Evolutionary conservation across 208 protist genomes (phyloP), one percentile per base, ranked within the genome.

Genomic region (Leishmania mexicana): DNA sequence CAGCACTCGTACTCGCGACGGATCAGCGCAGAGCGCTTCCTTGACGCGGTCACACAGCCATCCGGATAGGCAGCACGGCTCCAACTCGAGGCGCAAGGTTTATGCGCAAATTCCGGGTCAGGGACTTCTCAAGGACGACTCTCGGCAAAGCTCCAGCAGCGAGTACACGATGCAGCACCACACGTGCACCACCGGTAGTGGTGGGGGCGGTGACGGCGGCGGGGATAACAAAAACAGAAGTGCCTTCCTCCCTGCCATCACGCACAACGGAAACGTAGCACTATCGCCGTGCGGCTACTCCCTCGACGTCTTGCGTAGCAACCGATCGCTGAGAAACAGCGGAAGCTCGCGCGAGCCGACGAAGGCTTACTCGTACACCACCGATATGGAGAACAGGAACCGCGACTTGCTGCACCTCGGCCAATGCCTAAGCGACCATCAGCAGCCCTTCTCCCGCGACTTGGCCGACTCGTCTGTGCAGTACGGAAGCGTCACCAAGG

Each of bases 191-290:
- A 1, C 15, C 24, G n/a, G 47, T 8, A 53, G 4, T 49, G 53
- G 62, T 45, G 54, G 60, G n/a, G 38, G 40, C 28, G 45, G 42
- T 58, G 76, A 60, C 13, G 40, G 40, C 40, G 57, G 47, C 40
- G 21, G 28, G 40, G 72, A 78, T 11, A 78, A 7, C 28, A 83
- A 78, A 60, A 4, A 21, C 38, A 75, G 40, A 13, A 38, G 65
- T 13, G 67, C 5, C 1, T 85, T 85, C 64, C 78, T 85, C 24
- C 82, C 82, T 2, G 82, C 77, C 11, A 85, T 85, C 82, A 54
- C 31, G 2, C 28, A 42, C n/a, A 49, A 10, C 49, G 49, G 76
- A 17, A 71, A 64, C 35, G 8, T 8, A 21, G 76, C 38, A 8
- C 62, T 5, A n/a, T 80, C 60, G 2, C 76, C 60, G 21, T 68